Percentiles rank a stretch among this genome's conserved stretches.
phyloP scores from a whole-genome alignment of 2,329 filamentous ascomycete species.

The Lasiodiplodia sp. region DNA sequence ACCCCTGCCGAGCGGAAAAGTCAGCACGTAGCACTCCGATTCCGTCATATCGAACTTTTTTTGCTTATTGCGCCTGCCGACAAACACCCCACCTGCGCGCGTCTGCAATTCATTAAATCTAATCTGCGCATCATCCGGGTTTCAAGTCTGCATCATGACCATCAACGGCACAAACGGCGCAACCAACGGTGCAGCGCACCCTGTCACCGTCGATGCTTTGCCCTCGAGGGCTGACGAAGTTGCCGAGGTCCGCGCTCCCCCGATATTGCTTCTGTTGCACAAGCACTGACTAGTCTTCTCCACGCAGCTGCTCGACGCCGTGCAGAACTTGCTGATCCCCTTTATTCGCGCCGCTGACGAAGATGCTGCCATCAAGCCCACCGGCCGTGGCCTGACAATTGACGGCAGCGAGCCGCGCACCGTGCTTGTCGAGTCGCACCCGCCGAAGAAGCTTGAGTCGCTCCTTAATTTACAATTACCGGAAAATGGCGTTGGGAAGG shows the following conservation, averaged over 20 bases:
- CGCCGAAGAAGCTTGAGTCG: slow-evolving; percentile 51
- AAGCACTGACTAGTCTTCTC: slow-evolving; percentile 4
- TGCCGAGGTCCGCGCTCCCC: slow-evolving; percentile 42
- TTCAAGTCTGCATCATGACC: slow-evolving; percentile 33
- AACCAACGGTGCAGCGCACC: slow-evolving; percentile 35
- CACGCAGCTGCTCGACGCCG: slow-evolving; percentile 69
- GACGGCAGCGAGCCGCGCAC: slow-evolving; percentile 61
- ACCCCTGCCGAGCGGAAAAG: slow-evolving; percentile 28
- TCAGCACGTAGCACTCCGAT: slow-evolving; percentile 11
- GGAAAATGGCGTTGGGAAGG: slow-evolving; percentile 47
- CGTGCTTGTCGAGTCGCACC: slow-evolving; percentile 53
- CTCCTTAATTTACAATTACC: slow-evolving; percentile 50
- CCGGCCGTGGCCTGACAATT: slow-evolving; percentile 65
- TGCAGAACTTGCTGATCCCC: slow-evolving; percentile 72
- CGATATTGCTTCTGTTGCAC: neutral
- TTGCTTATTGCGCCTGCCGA: slow-evolving; percentile 19
- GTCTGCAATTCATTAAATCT: neutral
- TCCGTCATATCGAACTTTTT: slow-evolving; percentile 22
- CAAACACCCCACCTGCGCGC: slow-evolving; percentile 8
- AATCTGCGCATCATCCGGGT: slow-evolving; percentile 3
- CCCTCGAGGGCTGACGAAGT: slow-evolving; percentile 44
- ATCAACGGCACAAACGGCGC: slow-evolving; percentile 34
- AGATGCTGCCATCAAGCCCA: slow-evolving; percentile 61
- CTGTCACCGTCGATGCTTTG: slow-evolving; percentile 26
- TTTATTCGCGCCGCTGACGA: slow-evolving; percentile 76